Conservation (phyloP, 768 basidiomycete genomes). For the Saitozyma sp. region DNA sequence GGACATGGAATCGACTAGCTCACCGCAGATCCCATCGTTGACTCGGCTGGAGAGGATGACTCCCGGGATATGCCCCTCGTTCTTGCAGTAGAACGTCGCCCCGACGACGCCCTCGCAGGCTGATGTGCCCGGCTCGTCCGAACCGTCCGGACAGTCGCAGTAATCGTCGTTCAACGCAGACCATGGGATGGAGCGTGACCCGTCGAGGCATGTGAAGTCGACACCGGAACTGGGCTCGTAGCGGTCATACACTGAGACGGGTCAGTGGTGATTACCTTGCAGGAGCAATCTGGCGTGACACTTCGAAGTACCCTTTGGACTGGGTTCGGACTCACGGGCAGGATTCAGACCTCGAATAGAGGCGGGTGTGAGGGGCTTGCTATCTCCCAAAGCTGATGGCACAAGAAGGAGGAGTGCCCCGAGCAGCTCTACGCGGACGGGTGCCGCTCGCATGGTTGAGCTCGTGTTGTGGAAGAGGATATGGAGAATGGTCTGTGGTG, state of each 20-base stretch:
- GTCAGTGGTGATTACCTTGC: neutral
- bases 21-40: constrained; percentile 90
- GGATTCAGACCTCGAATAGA: constrained; percentile 30
- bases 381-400: constrained; percentile 8
- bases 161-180: constrained; percentile 86
- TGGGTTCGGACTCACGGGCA: constrained; percentile 16
- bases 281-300: neutral
- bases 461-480: too few relatives aligned
- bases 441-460: too few relatives aligned
- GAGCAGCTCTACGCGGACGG: too few relatives aligned
- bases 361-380: constrained; percentile 19
- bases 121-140: constrained; percentile 92
- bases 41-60: constrained; percentile 78
- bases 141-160: constrained; percentile 92
- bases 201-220: constrained; percentile 77
- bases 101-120: constrained; percentile 65
- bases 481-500: too few relatives aligned
- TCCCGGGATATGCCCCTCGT: constrained; percentile 82
- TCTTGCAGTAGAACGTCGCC: constrained; percentile 76
- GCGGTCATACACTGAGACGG: constrained; percentile 17
- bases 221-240: constrained; percentile 21
- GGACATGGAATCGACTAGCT: constrained; percentile 43
- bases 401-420: constrained; percentile 5
- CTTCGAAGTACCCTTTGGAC: too few relatives aligned
- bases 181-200: constrained; percentile 73